phyloP scores from a whole-genome alignment of 1,284 basidiomycete genomes.

The Austroboletus niveus region DNA sequence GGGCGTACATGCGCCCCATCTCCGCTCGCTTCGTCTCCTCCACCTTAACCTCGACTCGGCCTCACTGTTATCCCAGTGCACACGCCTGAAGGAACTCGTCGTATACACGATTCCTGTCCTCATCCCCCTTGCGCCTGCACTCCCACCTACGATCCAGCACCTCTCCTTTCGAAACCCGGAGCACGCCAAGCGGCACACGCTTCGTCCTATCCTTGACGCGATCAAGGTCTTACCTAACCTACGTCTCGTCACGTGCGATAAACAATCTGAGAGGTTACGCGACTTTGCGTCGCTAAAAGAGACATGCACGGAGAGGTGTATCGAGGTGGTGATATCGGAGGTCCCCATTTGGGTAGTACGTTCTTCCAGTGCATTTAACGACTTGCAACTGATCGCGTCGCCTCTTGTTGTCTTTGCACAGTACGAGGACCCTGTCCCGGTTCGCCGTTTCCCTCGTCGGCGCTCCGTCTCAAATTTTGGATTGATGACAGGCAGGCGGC shows the following conservation, averaged over 20 bases:
- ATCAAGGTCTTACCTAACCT: slow-evolving; percentile 37
- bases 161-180: slow-evolving; percentile 37
- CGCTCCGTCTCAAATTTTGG: slow-evolving; percentile 42
- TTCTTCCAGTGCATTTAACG: neutral
- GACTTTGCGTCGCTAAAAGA: slow-evolving; percentile 27
- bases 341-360: slow-evolving; percentile 40
- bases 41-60: slow-evolving; percentile 34
- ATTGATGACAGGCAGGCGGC: slow-evolving; percentile 30
- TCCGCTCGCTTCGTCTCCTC: slow-evolving; percentile 44
- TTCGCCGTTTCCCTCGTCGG: slow-evolving; percentile 39
- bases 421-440: slow-evolving; percentile 42
- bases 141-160: slow-evolving; percentile 42
- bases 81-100: slow-evolving; percentile 41
- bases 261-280: slow-evolving; percentile 15
- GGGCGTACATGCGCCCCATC: slow-evolving; percentile 28
- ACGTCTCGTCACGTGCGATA: slow-evolving; percentile 39
- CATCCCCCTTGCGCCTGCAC: slow-evolving; percentile 27
- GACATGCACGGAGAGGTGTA: slow-evolving; percentile 32
- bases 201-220: slow-evolving; percentile 34
- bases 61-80: slow-evolving; percentile 38
- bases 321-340: slow-evolving; percentile 32
- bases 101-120: slow-evolving; percentile 38
- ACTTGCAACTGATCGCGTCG: neutral
- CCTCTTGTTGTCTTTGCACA: slow-evolving; percentile 11
- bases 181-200: slow-evolving; percentile 22